Base-by-base conservation (phyloP, 371 early-diverging fungal genomes). In the Mucor ambiguus region DNA sequence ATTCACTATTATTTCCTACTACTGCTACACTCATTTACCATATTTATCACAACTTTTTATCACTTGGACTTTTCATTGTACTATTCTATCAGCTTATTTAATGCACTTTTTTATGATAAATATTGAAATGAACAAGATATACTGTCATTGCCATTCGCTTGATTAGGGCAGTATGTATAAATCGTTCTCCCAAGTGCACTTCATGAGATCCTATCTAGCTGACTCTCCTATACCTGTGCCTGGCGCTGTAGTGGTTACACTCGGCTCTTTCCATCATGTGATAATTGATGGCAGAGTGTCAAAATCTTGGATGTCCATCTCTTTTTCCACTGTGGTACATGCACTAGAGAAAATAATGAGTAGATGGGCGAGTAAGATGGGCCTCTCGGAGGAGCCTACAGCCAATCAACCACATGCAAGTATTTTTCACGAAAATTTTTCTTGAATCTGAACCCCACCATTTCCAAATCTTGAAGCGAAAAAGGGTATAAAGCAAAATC, bases 331-430 rank as follows among this genome's bases (percentile, higher is more conserved):
- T 46, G 46, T 46, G 22, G 22, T 46, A 46, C 46, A 46, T 46
- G 22, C 46, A 41, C 22, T 22, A 46, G 9, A 8, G 46, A 3
- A 46, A 20, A 46, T 7, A 44, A 5, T 41, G 18, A 5, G 5
- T 16, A 46, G 20, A 46, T 46, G 46, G 11, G 46, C 46, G 46
- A 44, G 46, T 44, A 46, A 46, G 20, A 46, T 22, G 11, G 22
- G 46, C 10, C 22, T 10, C n/a, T 22, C 24, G 46, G 46, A 46
- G 22, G 22, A 46, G 22, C 9, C 10, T 46, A 22, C 46, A 46
- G 46, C 61, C 54, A 61, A 63, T 63, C 63, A 63, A n/a, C 38
- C 14, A 41, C 52, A 22, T 48, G 61, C 61, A 61, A 61, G 61
- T 61, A 32, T 57, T 57, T 55, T 56, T 35, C 35, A n/a, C 12